These are phyloP conservation scores for Naumovozyma baii DNA, from an alignment of 805 yeast genomes.

Conservation along the genomic window DNA sequence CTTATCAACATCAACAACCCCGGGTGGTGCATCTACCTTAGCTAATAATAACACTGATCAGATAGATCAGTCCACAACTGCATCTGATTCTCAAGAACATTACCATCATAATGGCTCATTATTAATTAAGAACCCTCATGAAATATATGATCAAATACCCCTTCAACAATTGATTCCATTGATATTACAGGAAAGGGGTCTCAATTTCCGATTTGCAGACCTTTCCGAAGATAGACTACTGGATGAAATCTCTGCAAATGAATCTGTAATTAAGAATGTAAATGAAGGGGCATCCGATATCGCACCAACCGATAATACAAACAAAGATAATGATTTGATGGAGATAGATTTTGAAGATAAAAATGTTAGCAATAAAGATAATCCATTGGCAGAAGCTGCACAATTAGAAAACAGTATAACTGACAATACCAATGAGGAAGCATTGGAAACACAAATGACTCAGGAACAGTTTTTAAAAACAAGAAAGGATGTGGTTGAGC, in stretches of 20 bases:
- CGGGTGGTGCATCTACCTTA: neutral
- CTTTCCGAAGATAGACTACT: conserved; percentile 44
- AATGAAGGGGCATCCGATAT: neutral
- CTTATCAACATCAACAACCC: neutral
- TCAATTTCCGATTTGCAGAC: conserved; percentile 36
- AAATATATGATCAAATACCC: conserved; percentile 31
- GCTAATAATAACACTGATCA: neutral
- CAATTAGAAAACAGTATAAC: neutral
- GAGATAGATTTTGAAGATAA: conserved; percentile 1
- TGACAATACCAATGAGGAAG: neutral
- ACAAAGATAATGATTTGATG: conserved; percentile 5
- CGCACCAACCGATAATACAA: conserved; percentile 9
- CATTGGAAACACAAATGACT: conserved; percentile 2
- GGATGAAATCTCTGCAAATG: conserved; percentile 33
- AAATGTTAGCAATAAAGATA: neutral
- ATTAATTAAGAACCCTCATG: conserved; percentile 26
- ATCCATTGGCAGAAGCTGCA: too few species aligned
- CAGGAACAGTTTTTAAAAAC: conserved; percentile 37
- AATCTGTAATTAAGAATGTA: neutral
- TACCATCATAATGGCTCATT: conserved; percentile 1
- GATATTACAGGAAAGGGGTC: conserved; percentile 47
- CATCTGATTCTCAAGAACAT: neutral
- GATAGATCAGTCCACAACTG: neutral
- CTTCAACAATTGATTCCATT: conserved; percentile 49
- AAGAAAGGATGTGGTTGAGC: conserved; percentile 43